Evolutionary conservation across 352 stramenopile genomes (phyloP).

Genomic region (Pythium guiyangense): DNA sequence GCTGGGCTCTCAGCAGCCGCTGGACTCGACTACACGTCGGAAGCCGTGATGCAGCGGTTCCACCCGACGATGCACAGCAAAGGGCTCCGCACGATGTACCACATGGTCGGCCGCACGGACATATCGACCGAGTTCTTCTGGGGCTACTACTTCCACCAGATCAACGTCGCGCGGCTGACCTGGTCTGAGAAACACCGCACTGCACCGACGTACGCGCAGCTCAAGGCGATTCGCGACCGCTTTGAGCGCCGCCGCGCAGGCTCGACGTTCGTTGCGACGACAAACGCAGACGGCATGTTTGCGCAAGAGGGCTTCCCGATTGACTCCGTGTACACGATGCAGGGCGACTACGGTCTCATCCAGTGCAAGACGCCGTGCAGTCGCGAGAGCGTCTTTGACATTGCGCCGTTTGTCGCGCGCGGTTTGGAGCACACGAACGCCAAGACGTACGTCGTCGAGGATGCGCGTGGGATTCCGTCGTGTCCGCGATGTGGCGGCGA

Average conservation of each 20-base stretch:
- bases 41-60: conserved; percentile 56
- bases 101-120: conserved; percentile 46
- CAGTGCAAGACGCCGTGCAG: conserved; percentile 46
- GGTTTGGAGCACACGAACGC: conserved; percentile 45
- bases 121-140: conserved; percentile 42
- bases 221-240: conserved; percentile 37
- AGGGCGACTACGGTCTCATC: conserved; percentile 59
- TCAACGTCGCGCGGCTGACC: conserved; percentile 44
- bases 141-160: conserved; percentile 65
- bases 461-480: conserved; percentile 39
- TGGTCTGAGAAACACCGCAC: conserved; percentile 44
- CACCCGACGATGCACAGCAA: conserved; percentile 41
- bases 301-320: conserved; percentile 58
- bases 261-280: conserved; percentile 62
- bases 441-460: conserved; percentile 49
- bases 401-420: conserved; percentile 48
- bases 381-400: conserved; percentile 42
- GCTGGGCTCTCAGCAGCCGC: conserved; percentile 63
- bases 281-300: conserved; percentile 72
- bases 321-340: conserved; percentile 49
- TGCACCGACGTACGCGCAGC: conserved; percentile 42
- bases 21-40: conserved; percentile 71
- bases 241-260: conserved; percentile 23
- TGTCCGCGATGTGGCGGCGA: conserved; percentile 43
- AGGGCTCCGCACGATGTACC: conserved; percentile 55